Base-by-base conservation (phyloP, 768 basidiomycete genomes). In the Rhodocollybia butyracea region DNA sequence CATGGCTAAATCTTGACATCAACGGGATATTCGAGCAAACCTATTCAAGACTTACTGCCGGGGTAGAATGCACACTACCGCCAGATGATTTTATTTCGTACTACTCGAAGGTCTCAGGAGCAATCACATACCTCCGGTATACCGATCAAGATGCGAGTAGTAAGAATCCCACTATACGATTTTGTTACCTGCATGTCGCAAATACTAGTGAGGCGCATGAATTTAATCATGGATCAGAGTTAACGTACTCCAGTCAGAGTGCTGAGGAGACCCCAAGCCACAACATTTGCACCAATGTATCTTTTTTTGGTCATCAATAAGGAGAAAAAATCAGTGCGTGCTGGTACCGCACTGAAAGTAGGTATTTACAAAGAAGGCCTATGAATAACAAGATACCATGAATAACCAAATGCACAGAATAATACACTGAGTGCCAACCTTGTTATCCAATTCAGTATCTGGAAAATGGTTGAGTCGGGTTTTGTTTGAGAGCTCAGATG, bases 221-320 rank as follows among this genome's bases (percentile, higher is more conserved):
- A 17, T n/a, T 21, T 1, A 57, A n/a, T n/a, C n/a, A n/a, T n/a
- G n/a, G n/a, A n/a, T n/a, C n/a, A n/a, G n/a, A n/a, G n/a, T n/a
- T n/a, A n/a, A n/a, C 76, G 38, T 63, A 85, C 84, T 12, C 85
- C 87, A 21, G 85, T 88, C 43, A 86, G 62, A 3, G 80, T 73
- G 50, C 84, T 86, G 2, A 81, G 83, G 15, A 85, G 47, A 2
- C 86, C 85, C 85, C 86, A 89, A 2, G 76, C 59, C 21, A 83
- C 69, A 12, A 86, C 81, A 55, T 85, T 86, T 24, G 64, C 58
- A 1, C 83, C 81, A 7, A 89, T 85, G 63, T 84, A 86, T n/a
- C n/a, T n/a, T n/a, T n/a, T n/a, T n/a, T n/a, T n/a, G n/a, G n/a
- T n/a, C n/a, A n/a, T n/a, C n/a, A n/a, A n/a, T n/a, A n/a, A n/a